Evolutionary conservation across 345 rosid genomes (phyloP).

Genomic region (Excoecaria cochinchinensis): DNA sequence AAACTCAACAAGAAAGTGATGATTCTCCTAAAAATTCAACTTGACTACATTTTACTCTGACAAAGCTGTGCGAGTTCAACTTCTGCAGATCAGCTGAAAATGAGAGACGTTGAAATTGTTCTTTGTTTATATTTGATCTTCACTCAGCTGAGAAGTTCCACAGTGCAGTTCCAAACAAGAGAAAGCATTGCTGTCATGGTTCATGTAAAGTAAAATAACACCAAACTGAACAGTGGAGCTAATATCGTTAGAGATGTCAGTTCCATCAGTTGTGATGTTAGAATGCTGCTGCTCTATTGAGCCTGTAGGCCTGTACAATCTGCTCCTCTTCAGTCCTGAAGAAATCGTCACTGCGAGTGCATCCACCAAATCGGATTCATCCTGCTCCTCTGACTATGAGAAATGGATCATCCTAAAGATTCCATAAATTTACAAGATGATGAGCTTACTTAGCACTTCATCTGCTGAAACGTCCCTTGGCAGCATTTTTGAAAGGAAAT

Average conservation of each 20-base stretch:
- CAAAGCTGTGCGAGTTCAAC: too few species aligned
- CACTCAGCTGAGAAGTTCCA: too few species aligned
- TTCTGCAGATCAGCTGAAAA: too few species aligned
- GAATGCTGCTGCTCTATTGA: constrained; percentile 89
- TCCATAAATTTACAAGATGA: constrained; percentile 11
- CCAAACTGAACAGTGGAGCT: constrained; percentile 33
- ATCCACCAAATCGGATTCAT: constrained; percentile 77
- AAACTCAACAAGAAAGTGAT: too few species aligned
- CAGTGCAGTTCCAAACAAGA: not conserved
- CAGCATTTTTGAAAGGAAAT: constrained; percentile 79
- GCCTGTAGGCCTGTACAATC: constrained; percentile 65
- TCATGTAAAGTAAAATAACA: constrained; percentile 8
- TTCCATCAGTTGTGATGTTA: constrained; percentile 63
- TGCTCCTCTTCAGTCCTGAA: constrained; percentile 83
- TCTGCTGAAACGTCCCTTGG: constrained; percentile 88
- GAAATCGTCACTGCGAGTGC: constrained; percentile 83
- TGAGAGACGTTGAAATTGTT: too few species aligned
- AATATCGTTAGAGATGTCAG: constrained; percentile 32
- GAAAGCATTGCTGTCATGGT: not conserved
- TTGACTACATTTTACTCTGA: too few species aligned
- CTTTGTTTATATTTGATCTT: too few species aligned
- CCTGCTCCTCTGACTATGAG: constrained; percentile 60
- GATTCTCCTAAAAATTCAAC: too few species aligned
- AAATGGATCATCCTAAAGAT: not conserved
- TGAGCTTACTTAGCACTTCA: constrained; percentile 80